Conservation (phyloP, 1,284 basidiomycete species). For the Apiotrichum akiyoshidainum region DNA sequence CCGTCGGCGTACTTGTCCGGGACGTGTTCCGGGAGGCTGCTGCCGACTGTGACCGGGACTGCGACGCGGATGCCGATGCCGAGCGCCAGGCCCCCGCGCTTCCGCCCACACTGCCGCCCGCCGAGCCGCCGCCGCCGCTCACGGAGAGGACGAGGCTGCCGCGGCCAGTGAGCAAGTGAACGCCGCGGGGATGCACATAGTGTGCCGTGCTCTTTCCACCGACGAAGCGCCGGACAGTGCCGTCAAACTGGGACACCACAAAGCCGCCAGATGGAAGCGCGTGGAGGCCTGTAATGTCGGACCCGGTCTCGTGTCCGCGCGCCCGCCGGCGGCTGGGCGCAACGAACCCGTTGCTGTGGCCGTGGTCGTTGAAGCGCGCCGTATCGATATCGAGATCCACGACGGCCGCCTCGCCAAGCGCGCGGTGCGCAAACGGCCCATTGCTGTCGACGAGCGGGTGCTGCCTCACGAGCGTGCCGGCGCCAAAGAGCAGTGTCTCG, state of each 20-base stretch:
- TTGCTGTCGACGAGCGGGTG: constrained; percentile 21
- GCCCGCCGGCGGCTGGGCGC: constrained; percentile 3
- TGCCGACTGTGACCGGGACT: too few species aligned
- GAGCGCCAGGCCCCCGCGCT: not conserved
- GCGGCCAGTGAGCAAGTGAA: constrained; percentile 15
- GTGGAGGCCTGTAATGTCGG: constrained; percentile 39
- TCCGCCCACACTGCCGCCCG: not conserved
- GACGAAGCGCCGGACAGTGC: constrained; percentile 33
- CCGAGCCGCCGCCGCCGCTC: not conserved
- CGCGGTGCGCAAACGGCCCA: too few species aligned
- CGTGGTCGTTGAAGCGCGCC: not conserved
- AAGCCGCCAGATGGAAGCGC: constrained; percentile 18
- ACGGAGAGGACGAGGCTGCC: constrained; percentile 30
- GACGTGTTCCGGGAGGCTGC: not conserved
- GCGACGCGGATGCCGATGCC: not conserved
- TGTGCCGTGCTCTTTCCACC: constrained; percentile 13
- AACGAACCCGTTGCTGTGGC: not conserved
- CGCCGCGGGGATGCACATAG: constrained; percentile 18
- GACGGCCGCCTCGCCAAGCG: too few species aligned
- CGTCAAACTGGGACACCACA: constrained; percentile 39
- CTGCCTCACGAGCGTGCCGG: constrained; percentile 31
- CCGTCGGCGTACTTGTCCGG: not conserved
- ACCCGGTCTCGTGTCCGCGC: constrained; percentile 20
- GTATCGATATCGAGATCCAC: too few species aligned
- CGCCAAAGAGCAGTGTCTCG: constrained; percentile 32